Base-by-base conservation (phyloP, 148 eudicot species). In the Persicaria tinctoria region DNA sequence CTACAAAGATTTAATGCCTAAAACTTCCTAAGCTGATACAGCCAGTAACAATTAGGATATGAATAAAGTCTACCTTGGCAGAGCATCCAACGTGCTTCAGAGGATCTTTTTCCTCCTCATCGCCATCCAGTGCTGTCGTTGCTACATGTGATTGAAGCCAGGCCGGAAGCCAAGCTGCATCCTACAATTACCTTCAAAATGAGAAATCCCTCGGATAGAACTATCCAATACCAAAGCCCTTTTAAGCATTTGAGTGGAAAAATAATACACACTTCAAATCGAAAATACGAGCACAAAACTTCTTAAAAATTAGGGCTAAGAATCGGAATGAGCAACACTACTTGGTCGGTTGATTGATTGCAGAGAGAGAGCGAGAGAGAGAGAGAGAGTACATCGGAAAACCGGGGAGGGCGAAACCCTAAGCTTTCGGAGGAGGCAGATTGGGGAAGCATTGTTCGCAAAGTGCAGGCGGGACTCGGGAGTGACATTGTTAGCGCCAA, bases 391-490 rank as follows among this genome's bases (percentile, higher is more conserved):
- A 80, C 83, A 8, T 83, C 83, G 78, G 86, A 83, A 66, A 83
- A 83, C 53, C 78, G 86, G 17, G 86, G 86, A 73, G 76, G 86
- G 23, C 84, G 82, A 68, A 83, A 78, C 72, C 83, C 66, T 32
- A 75, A 50, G 51, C 55, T 76, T 18, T 72, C 79, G 83, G 76
- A 78, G 68, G 76, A 11, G 55, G 80, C 73, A 50, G 64, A 51
- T 10, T 53, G 23, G 60, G 48, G 73, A 51, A 66, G 51, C 63
- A 32, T 63, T 38, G 16, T 63, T 6, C 20, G 68, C 13, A 17
- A 63, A 6, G 11, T 11, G 68, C 14, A 27, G 64, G 23, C 38
- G 41, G 38, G 66, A 59, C 13, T 32, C 38, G 41, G 38, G 66
- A 59, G 41, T 32, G n/a, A 53, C 57, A 53, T 11, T 14, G 57